phyloP scores from a whole-genome alignment of 208 protist species.

The Trichomonas vaginalis region DNA sequence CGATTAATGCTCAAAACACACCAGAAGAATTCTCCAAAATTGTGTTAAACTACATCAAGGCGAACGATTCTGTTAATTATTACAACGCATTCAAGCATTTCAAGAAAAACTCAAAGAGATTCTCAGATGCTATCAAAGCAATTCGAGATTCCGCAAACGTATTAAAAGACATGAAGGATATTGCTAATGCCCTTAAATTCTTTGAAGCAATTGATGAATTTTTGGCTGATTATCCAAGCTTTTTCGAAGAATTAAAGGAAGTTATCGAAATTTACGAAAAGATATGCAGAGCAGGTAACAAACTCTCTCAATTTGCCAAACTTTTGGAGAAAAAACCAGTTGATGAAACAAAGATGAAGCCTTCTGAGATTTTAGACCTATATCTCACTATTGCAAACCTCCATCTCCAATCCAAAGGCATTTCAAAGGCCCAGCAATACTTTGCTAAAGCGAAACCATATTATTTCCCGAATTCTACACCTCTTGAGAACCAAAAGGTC shows the following conservation, averaged over 20 bases:
- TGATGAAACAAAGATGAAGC: background rate
- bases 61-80: background rate
- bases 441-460: background rate
- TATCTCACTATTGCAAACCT: background rate
- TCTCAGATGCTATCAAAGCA: background rate
- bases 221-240: background rate
- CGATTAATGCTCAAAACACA: too few species aligned
- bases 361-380: background rate
- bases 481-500: background rate
- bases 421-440: background rate
- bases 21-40: too few species aligned
- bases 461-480: background rate
- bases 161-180: background rate
- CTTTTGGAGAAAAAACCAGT: background rate
- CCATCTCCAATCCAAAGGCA: background rate
- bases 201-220: background rate
- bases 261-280: background rate
- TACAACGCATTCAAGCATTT: background rate
- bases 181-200: background rate
- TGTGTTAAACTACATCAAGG: too few species aligned
- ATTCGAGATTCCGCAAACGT: background rate
- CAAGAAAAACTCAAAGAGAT: background rate
- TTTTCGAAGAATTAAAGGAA: background rate
- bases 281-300: background rate
- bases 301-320: background rate